Evolutionary conservation across 23 red algal genomes (phyloP), one percentile per base, ranked within the genome.

Genomic region (Gracilaria caudata): DNA sequence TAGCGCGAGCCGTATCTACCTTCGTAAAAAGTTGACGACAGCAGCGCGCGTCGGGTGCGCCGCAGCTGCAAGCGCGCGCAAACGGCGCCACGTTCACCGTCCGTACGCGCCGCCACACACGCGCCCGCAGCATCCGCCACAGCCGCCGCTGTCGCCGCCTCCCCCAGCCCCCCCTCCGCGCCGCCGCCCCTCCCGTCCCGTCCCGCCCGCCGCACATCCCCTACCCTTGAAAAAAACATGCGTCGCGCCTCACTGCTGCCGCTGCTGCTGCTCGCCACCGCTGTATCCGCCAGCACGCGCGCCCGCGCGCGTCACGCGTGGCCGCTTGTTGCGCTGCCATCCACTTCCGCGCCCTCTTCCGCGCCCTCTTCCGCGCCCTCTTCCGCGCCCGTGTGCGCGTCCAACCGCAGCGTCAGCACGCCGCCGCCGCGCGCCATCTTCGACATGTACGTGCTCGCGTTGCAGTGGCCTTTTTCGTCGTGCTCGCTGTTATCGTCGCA

Each of bases 401-500:
- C 57, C 23, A 25, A 60, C 23, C 2, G 5, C 23, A 29, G n/a
- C 1, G 23, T 23, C 45, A 49, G 45, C 14, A 11, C 4, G 32
- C 65, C 33, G 2, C 65, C 65, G 65, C 32, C 65, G 19, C 65
- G 65, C 34, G 65, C 37, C 65, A 45, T 57, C 17, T 87, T 87
- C 65, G 65, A 64, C 10, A 43, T 87, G 29, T 87, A 87, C 57
- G 86, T 90, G 12, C 75, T 90, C 56, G 60, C 86, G 54, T 32
- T 90, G 38, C 74, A 80, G 35, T 90, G 86, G 86, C 86, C 86
- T 14, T 90, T 79, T 55, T 68, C 86, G 12, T 38, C 47, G n/a
- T 90, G 86, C 30, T 56, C 46, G 17, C 13, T 20, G 30, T 44
- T 29, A 26, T n/a, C 55, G 37, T 24, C 53, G 57, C 34, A 20